Percentiles rank a stretch among this genome's conserved stretches.
Conservation (phyloP, 1,139 yeast species). For the Diutina sp. region DNA sequence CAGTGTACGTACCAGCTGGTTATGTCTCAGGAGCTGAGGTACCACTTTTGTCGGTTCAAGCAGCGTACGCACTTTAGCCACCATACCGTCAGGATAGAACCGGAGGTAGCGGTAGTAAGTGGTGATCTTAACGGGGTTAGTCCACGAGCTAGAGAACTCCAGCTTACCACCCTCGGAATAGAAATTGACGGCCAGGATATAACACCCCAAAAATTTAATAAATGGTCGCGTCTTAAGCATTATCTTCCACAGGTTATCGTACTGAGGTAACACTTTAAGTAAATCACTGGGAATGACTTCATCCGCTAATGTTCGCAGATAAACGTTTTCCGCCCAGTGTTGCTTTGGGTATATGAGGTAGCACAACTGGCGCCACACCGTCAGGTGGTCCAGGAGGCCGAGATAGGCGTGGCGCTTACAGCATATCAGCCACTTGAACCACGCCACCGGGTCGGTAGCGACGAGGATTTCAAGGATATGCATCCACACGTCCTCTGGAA, state of each 20-base stretch:
- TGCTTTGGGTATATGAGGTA: constrained; percentile 37
- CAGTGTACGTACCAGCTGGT: constrained; percentile 3
- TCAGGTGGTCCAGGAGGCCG: constrained; percentile 38
- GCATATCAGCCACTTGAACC: constrained; percentile 51
- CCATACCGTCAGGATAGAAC: constrained; percentile 69
- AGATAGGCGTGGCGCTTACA: constrained; percentile 51
- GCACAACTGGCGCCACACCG: constrained; percentile 48
- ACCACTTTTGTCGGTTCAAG: constrained; percentile 55
- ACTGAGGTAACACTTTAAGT: constrained; percentile 27
- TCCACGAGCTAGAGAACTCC: constrained; percentile 57
- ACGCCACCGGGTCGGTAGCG: constrained; percentile 41
- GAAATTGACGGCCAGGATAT: constrained; percentile 76
- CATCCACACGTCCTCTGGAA: constrained; percentile 57
- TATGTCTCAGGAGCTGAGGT: constrained; percentile 15
- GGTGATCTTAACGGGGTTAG: constrained; percentile 67
- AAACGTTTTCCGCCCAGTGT: constrained; percentile 7
- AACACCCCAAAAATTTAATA: constrained; percentile 69
- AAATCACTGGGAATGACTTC: constrained; percentile 32
- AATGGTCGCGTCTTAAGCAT: constrained; percentile 50
- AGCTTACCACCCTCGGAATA: constrained; percentile 66
- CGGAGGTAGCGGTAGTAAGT: constrained; percentile 80
- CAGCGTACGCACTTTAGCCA: constrained; percentile 51
- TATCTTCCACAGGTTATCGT: constrained; percentile 37
- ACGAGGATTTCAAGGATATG: constrained; percentile 43
- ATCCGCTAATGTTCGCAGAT: constrained; percentile 8